phyloP scores from a whole-genome alignment of 441 rosid genomes.

The Populus hybrid region DNA sequence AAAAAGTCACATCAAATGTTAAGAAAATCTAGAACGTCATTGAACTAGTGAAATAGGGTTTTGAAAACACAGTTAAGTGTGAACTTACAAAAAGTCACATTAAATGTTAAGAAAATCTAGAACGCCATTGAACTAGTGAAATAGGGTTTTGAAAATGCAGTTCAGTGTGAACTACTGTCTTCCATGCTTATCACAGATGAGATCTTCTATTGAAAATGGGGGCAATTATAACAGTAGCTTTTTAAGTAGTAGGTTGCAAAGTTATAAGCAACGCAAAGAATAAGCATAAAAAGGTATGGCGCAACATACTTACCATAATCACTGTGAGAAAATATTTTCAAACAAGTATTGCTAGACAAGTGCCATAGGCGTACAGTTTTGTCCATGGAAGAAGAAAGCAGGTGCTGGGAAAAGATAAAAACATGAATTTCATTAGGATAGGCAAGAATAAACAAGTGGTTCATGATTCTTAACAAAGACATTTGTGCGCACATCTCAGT shows the following conservation, averaged over 20 bases:
- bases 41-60: not conserved
- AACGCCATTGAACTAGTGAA: not conserved
- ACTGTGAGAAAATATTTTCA: constrained; percentile 55
- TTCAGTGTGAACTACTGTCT: not conserved
- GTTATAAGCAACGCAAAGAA: not conserved
- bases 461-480: constrained; percentile 8
- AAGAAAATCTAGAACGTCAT: not conserved
- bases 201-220: not conserved
- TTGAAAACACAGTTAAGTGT: not conserved
- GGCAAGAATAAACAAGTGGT: constrained; percentile 2
- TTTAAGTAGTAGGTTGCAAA: not conserved
- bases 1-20: not conserved
- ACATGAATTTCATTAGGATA: not conserved
- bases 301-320: constrained; percentile 56
- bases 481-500: not conserved
- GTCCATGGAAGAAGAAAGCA: constrained; percentile 65
- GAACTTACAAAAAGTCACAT: not conserved
- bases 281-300: constrained; percentile 11
- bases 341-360: constrained; percentile 52
- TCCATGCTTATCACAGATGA: not conserved
- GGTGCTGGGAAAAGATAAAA: constrained; percentile 24
- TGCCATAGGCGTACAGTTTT: constrained; percentile 70
- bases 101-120: not conserved
- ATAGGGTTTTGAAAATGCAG: not conserved
- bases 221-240: not conserved